phyloP scores from a whole-genome alignment of 2,329 filamentous ascomycete species.

The Zymoseptoria ardabiliae region DNA sequence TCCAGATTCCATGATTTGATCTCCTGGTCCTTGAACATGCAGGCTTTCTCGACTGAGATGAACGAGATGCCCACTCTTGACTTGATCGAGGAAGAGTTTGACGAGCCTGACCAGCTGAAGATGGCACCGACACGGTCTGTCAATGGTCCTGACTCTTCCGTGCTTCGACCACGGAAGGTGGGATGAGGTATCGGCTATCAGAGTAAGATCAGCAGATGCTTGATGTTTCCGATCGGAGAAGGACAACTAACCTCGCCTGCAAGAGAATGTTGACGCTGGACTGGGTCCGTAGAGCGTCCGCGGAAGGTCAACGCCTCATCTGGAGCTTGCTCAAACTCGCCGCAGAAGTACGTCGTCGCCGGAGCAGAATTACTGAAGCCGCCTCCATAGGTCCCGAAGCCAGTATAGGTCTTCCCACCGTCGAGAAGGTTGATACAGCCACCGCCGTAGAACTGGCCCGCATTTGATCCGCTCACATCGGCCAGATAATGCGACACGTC shows the following conservation, averaged over 20 bases:
- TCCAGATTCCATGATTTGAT: slow-evolving; percentile 39
- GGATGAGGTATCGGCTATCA: slow-evolving; percentile 25
- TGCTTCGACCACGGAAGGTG: slow-evolving; percentile 31
- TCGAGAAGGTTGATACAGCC: slow-evolving; percentile 48
- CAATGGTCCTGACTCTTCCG: slow-evolving; percentile 24
- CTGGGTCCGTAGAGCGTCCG: slow-evolving; percentile 24
- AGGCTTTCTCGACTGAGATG: slow-evolving; percentile 56
- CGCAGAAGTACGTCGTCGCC: slow-evolving; percentile 57
- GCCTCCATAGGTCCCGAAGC: slow-evolving; percentile 54
- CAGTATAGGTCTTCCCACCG: slow-evolving; percentile 46
- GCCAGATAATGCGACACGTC: slow-evolving; percentile 57
- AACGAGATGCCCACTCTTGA: slow-evolving; percentile 60
- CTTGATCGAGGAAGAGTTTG: slow-evolving; percentile 32
- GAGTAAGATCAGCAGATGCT: not conserved
- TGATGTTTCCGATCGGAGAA: not conserved
- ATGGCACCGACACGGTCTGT: slow-evolving; percentile 45
- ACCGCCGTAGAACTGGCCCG: slow-evolving; percentile 52
- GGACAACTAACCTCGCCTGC: slow-evolving; percentile 9
- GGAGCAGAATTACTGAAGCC: slow-evolving; percentile 53
- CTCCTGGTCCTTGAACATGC: slow-evolving; percentile 50
- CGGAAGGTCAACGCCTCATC: slow-evolving; percentile 29
- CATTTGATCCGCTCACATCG: slow-evolving; percentile 40
- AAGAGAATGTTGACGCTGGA: slow-evolving; percentile 16
- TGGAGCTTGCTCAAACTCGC: slow-evolving; percentile 46
- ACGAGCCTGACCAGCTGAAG: slow-evolving; percentile 40